Evolutionary conservation across 768 basidiomycete species (phyloP), one percentile per base, ranked within the genome.

Genomic region (Leccinum incarnatum): DNA sequence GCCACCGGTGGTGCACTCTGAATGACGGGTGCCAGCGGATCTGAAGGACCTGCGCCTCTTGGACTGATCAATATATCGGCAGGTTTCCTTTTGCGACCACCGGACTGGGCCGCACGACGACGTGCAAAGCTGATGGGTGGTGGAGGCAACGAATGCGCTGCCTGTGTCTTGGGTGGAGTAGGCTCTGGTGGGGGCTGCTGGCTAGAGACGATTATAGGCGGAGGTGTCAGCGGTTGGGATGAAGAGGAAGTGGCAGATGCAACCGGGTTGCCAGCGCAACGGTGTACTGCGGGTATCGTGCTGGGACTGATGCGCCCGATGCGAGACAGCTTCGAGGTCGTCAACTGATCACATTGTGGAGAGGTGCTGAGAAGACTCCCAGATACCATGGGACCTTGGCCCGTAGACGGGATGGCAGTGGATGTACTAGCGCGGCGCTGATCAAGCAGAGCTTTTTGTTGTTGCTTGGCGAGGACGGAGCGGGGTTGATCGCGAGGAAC

Each of bases 11-110:
- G 89, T 0, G 89, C 89, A 63, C 88, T 90, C 70, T 91, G 89
- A 34, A 92, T 87, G 51, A 81, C 79, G 23, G 88, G 87, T 55
- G 81, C 81, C 42, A 86, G 74, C 56, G 82, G 82, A 58, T 85
- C 84, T 17, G 69, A 73, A 0, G 73, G 67, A 30, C 82, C 79
- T 5, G 77, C 68, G 60, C 86, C 86, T 54, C 86, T 78, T 10
- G 89, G 88, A 62, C 83, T 87, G 77, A 92, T 90, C 60, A 90
- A 66, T 60, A 91, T 88, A 66, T 91, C 89, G 2, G 89, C 88
- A 0, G 89, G 89, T 71, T 90, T 91, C 73, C 79, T 88, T 69
- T 81, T 84, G 49, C 77, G 79, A 1, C 69, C 74, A n/a, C 85
- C 84, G 12, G 85, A 62, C 57, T 84, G 84, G 27, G 81, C 83